A percentile compares a stretch with the other conserved stretches of the same genome.
phyloP scores from a whole-genome alignment of 441 rosid genomes.

The Erodium texanum region DNA sequence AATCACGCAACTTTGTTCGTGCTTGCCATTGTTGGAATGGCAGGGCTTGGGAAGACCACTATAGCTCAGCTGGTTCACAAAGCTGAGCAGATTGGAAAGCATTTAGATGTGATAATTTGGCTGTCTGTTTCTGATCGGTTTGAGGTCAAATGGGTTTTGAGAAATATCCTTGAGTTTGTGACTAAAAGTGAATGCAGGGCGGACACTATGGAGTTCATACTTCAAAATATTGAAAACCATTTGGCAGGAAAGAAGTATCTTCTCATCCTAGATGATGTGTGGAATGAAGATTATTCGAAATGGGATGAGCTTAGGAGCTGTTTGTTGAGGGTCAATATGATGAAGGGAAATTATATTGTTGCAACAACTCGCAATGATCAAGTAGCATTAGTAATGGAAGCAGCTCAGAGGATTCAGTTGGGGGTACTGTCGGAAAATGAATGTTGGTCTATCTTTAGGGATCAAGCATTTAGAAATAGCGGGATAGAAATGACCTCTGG shows the following conservation, averaged over 20 bases:
- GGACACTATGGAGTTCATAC: not conserved
- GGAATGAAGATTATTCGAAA: constrained; percentile 9
- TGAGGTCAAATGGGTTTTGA: not conserved
- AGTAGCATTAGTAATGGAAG: constrained; percentile 12
- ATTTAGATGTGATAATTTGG: constrained; percentile 8
- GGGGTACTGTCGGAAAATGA: not conserved
- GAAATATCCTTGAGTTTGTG: not conserved
- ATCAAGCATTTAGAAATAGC: not conserved
- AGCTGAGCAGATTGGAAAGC: not conserved
- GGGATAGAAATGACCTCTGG: not conserved
- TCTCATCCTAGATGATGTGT: constrained; percentile 13
- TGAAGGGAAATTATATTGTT: not conserved
- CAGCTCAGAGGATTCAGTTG: not conserved
- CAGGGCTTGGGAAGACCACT: constrained; percentile 17
- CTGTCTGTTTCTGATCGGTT: constrained; percentile 7
- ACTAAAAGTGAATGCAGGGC: not conserved
- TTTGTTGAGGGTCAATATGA: not conserved
- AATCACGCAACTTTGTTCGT: not conserved
- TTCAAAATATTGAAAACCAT: not conserved
- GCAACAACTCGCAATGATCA: constrained; percentile 11
- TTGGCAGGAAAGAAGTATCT: not conserved
- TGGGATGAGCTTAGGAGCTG: constrained; percentile 8
- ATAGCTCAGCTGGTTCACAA: constrained; percentile 1
- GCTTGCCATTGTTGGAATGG: constrained; percentile 14
- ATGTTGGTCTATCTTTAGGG: constrained; percentile 18